These are phyloP conservation scores for Ricinus communis DNA, from an alignment of 345 rosid genomes.

Conservation along the genomic window DNA sequence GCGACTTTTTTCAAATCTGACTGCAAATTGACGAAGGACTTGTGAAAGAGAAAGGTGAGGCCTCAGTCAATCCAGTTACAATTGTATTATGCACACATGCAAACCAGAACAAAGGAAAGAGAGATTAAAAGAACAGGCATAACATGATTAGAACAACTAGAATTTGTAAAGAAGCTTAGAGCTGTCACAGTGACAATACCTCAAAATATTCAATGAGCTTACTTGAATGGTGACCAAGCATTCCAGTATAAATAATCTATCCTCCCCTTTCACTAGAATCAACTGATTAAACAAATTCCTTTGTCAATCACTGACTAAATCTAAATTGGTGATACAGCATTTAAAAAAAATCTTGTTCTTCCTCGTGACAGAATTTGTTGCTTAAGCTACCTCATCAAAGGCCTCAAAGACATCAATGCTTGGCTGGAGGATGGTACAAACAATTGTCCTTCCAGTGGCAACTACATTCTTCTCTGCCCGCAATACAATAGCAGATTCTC, in stretches of 20 bases:
- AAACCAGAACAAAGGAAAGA: too few species aligned
- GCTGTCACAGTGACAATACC: constrained; percentile 35
- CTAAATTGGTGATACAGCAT: too few species aligned
- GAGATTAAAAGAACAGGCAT: too few species aligned
- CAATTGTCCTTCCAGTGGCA: constrained; percentile 58
- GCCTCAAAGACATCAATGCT: constrained; percentile 83
- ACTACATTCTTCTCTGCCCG: constrained; percentile 42
- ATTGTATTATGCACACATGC: too few species aligned
- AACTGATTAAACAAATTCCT: constrained; percentile 36
- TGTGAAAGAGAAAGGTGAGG: too few species aligned
- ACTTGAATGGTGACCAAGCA: constrained; percentile 59
- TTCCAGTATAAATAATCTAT: constrained; percentile 62
- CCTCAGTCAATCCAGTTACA: too few species aligned
- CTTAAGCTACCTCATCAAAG: constrained; percentile 64
- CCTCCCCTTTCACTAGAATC: constrained; percentile 71
- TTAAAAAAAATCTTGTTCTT: too few species aligned
- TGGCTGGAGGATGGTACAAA: constrained; percentile 86
- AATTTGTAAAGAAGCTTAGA: neutral
- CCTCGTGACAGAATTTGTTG: too few species aligned
- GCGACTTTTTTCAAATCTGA: neutral
- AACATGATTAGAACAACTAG: too few species aligned
- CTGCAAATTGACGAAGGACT: neutral
- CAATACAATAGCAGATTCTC: constrained; percentile 58
- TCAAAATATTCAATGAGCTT: constrained; percentile 61
- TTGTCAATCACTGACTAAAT: too few species aligned